A percentile compares a stretch with the other conserved stretches of the same genome.
phyloP scores from a whole-genome alignment of 1,284 basidiomycete species.

The Microbotryum lychnidis-dioicae region DNA sequence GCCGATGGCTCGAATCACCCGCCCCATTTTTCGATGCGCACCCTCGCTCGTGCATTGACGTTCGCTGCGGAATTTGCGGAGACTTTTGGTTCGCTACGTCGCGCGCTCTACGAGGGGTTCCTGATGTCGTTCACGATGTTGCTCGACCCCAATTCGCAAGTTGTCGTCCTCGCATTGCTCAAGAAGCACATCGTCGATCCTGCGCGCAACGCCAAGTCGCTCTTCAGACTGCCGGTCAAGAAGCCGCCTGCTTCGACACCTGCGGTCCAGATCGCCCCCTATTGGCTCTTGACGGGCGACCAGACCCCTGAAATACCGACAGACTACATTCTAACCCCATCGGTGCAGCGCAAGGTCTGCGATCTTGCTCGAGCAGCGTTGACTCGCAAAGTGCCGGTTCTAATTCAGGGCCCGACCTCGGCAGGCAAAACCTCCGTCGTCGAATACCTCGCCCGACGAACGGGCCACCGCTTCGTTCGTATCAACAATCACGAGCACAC shows the following conservation, averaged over 20 bases:
- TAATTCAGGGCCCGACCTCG: slow-evolving; percentile 97
- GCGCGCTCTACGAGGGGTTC: slow-evolving; percentile 91
- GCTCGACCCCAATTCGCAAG: slow-evolving; percentile 51
- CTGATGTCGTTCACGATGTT: slow-evolving; percentile 97
- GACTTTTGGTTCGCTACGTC: slow-evolving; percentile 63
- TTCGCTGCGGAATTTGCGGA: slow-evolving; percentile 78
- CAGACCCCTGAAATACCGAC: slow-evolving; percentile 48
- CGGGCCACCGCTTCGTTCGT: slow-evolving; percentile 90
- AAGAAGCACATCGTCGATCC: slow-evolving; percentile 72
- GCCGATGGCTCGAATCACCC: slow-evolving; percentile 89
- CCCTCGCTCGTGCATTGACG: slow-evolving; percentile 79
- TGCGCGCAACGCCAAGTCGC: slow-evolving; percentile 69
- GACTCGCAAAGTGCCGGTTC: slow-evolving; percentile 81
- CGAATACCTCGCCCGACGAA: slow-evolving; percentile 86
- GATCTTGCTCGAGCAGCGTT: slow-evolving; percentile 86
- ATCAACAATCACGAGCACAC: slow-evolving; percentile 99
- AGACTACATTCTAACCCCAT: slow-evolving; percentile 90
- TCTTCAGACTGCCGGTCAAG: slow-evolving; percentile 50
- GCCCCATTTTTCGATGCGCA: slow-evolving; percentile 98
- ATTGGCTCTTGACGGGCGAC: slow-evolving; percentile 56
- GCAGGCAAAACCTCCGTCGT: slow-evolving; percentile 96
- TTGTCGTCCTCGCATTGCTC: slow-evolving; percentile 60
- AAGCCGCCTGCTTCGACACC: slow-evolving; percentile 51
- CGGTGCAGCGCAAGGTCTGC: slow-evolving; percentile 88
- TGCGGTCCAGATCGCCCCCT: slow-evolving; percentile 51